Evolutionary conservation across 805 yeast genomes (phyloP).

Genomic region (Suhomyces tanzawaensis): DNA sequence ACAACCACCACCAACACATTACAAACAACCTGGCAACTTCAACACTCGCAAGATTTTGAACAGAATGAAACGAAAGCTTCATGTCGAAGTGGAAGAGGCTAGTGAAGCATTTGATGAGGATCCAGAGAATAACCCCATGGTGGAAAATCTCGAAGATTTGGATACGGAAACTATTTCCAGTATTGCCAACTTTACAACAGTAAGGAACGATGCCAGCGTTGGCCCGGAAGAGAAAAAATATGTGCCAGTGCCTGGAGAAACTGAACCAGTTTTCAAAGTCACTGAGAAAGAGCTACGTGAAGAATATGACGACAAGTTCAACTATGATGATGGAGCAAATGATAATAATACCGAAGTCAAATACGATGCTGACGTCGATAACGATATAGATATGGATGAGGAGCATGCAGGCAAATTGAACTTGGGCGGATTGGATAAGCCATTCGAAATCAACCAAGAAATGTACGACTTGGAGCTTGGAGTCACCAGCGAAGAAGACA

Average conservation of each 20-base stretch:
- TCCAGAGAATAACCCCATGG: slow-evolving; percentile 13
- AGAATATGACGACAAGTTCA: slow-evolving; percentile 14
- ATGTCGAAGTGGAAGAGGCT: not conserved
- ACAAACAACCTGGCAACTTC: not conserved
- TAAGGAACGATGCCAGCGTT: slow-evolving; percentile 1
- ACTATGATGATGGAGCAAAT: slow-evolving; percentile 11
- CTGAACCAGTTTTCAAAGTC: slow-evolving; percentile 5
- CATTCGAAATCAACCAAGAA: slow-evolving; percentile 2
- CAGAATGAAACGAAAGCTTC: not conserved
- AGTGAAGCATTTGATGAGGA: slow-evolving; percentile 4
- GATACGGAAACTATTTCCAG: not conserved
- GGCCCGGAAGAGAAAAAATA: slow-evolving; percentile 3
- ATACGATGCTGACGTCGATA: slow-evolving; percentile 4
- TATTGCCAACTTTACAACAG: not conserved
- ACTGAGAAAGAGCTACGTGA: slow-evolving; percentile 4
- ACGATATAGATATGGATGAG: not conserved
- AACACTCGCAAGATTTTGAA: not conserved
- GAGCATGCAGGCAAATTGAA: not conserved
- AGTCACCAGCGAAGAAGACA: not conserved
- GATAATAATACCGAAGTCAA: slow-evolving; percentile 1
- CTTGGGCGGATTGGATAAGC: not conserved
- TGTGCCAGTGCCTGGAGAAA: slow-evolving; percentile 3
- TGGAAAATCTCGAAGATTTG: slow-evolving; percentile 12
- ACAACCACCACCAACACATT: too few relatives aligned
- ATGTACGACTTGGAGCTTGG: slow-evolving; percentile 8